Conservation (phyloP, 2,329 filamentous ascomycete genomes). For the Albophoma yamanashiensis region DNA sequence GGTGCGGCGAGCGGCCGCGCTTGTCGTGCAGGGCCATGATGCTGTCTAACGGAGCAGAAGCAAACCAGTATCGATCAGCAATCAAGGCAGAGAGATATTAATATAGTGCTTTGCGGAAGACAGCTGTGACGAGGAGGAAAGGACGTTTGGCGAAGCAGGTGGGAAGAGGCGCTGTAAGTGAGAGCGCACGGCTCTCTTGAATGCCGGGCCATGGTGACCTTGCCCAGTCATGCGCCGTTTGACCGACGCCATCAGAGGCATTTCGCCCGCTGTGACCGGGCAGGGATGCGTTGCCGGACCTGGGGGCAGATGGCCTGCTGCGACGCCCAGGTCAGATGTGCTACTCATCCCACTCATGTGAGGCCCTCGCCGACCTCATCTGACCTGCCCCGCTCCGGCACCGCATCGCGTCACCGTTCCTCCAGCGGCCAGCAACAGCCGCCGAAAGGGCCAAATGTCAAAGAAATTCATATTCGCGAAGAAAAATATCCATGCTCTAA, state of each 20-base stretch:
- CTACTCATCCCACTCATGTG: neutral
- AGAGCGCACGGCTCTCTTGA: neutral
- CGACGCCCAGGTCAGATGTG: neutral
- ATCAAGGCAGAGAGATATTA: neutral
- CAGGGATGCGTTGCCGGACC: neutral
- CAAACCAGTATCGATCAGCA: neutral
- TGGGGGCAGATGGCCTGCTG: neutral
- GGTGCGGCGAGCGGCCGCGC: neutral
- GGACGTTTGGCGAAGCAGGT: neutral
- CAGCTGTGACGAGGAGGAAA: neutral
- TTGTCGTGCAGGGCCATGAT: neutral
- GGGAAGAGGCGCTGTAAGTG: neutral
- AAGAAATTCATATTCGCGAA: neutral
- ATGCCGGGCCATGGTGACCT: neutral
- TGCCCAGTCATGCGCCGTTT: neutral
- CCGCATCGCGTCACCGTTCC: neutral
- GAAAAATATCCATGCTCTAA: slow-evolving; percentile 6
- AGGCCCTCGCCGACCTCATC: neutral
- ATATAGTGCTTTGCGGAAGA: neutral
- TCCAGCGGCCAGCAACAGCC: neutral
- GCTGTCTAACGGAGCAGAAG: neutral
- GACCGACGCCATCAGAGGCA: neutral
- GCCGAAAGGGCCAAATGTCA: neutral
- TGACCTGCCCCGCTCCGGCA: neutral
- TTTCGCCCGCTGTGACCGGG: neutral